A percentile compares a stretch with the other conserved stretches of the same genome.
Conservation (phyloP, 768 basidiomycete genomes). For the Infundibulicybe gibba region DNA sequence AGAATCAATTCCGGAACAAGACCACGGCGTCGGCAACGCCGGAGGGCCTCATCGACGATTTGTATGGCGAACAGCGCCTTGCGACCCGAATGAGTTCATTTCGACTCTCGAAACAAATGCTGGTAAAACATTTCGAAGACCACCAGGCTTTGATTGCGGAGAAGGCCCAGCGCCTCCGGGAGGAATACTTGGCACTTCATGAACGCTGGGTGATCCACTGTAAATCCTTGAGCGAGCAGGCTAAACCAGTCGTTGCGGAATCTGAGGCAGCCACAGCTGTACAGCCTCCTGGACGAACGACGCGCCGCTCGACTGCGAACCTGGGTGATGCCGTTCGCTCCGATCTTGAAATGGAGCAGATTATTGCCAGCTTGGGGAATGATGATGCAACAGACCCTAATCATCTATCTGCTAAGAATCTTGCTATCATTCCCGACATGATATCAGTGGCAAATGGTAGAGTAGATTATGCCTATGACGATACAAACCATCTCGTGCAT, state of each 20-base stretch:
- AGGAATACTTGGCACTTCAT: constrained; percentile 68
- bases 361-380: constrained; percentile 89
- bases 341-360: constrained; percentile 96
- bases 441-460: constrained; percentile 61
- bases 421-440: constrained; percentile 92
- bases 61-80: constrained; percentile 32
- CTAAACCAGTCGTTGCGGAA: constrained; percentile 39
- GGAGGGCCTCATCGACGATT: constrained; percentile 44
- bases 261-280: constrained; percentile 20
- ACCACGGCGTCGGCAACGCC: constrained; percentile 36
- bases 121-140: constrained; percentile 51
- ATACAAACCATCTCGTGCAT: constrained; percentile 78
- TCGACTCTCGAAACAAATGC: constrained; percentile 37
- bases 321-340: constrained; percentile 89
- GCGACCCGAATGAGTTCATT: constrained; percentile 33
- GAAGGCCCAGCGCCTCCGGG: constrained; percentile 54
- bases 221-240: constrained; percentile 58
- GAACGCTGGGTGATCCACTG: constrained; percentile 75
- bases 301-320: constrained; percentile 65
- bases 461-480: constrained; percentile 69
- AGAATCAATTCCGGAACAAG: constrained; percentile 30
- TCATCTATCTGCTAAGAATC: constrained; percentile 79
- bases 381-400: constrained; percentile 93
- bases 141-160: constrained; percentile 45
- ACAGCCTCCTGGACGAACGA: constrained; percentile 53